phyloP scores from a whole-genome alignment of 345 rosid species.

The Gossypium stocksii region DNA sequence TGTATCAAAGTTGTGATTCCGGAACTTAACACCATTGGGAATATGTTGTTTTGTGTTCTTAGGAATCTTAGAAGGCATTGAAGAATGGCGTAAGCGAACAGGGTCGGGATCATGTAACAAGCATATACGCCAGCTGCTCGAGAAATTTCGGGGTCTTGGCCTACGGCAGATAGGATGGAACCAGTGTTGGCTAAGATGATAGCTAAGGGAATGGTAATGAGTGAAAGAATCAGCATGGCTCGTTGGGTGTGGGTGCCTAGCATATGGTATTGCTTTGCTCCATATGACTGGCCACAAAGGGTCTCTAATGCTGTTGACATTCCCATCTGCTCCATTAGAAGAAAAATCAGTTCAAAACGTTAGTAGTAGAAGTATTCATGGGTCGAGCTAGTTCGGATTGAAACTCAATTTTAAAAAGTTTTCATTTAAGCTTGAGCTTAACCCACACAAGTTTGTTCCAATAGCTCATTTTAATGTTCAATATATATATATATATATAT shows the following conservation, averaged over 20 bases:
- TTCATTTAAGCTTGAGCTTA: too few species aligned
- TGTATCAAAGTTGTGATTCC: slow-evolving; percentile 40
- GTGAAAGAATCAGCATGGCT: slow-evolving; percentile 21
- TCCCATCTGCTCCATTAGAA: slow-evolving; percentile 8
- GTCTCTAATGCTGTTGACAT: slow-evolving; percentile 29
- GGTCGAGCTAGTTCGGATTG: too few species aligned
- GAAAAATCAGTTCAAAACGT: neutral
- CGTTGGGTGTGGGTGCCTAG: slow-evolving; percentile 22
- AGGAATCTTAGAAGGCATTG: slow-evolving; percentile 43
- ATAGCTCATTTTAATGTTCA: too few species aligned
- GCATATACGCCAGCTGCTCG: slow-evolving; percentile 37
- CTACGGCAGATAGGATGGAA: neutral
- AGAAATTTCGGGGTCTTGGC: slow-evolving; percentile 34
- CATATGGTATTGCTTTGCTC: slow-evolving; percentile 20
- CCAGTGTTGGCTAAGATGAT: neutral
- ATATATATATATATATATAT: too few species aligned
- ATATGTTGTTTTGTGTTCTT: slow-evolving; percentile 40
- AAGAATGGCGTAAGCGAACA: slow-evolving; percentile 38
- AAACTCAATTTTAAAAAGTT: too few species aligned
- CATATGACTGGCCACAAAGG: slow-evolving; percentile 34
- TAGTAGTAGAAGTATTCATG: too few species aligned
- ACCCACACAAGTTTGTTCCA: too few species aligned
- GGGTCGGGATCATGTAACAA: slow-evolving; percentile 38
- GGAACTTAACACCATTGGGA: slow-evolving; percentile 44
- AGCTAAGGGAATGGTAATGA: slow-evolving; percentile 19